Percentiles rank a stretch among this genome's conserved stretches.
Evolutionary conservation across 208 protist species (phyloP).

Genomic region (Acanthamoeba royreba): DNA sequence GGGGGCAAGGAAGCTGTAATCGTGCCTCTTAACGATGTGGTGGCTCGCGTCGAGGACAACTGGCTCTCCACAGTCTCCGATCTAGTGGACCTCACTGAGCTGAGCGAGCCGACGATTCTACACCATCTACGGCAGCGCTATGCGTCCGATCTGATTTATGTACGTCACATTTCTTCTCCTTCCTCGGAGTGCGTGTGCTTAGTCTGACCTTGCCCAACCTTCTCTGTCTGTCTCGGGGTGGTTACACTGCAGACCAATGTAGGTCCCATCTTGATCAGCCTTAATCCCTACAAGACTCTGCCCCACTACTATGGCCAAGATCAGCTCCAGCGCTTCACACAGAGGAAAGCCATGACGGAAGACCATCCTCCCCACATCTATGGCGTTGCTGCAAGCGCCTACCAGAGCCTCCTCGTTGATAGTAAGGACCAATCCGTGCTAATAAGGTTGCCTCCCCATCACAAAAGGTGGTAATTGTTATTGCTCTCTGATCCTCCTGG

Average conservation of each 20-base stretch:
- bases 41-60: not conserved
- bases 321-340: not conserved
- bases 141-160: not conserved
- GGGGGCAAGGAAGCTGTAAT: not conserved
- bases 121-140: constrained; percentile 75
- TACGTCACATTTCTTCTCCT: not conserved
- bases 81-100: constrained; percentile 81
- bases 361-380: constrained; percentile 66
- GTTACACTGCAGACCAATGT: not conserved
- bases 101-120: constrained; percentile 82
- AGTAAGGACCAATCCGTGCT: constrained; percentile 61
- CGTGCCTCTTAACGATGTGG: not conserved
- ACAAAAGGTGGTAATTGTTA: not conserved
- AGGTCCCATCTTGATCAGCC: not conserved
- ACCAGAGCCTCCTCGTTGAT: constrained; percentile 57
- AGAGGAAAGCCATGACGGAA: not conserved
- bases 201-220: not conserved
- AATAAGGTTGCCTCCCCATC: constrained; percentile 34
- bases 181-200: not conserved
- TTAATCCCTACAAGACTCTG: not conserved
- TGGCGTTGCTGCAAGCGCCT: constrained; percentile 62
- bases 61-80: constrained; percentile 73
- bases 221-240: too few relatives aligned
- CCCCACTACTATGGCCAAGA: not conserved
- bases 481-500: not conserved